Evolutionary conservation across 2,329 filamentous ascomycete genomes (phyloP), one percentile per base, ranked within the genome.

Genomic region (Cordyceps militaris): DNA sequence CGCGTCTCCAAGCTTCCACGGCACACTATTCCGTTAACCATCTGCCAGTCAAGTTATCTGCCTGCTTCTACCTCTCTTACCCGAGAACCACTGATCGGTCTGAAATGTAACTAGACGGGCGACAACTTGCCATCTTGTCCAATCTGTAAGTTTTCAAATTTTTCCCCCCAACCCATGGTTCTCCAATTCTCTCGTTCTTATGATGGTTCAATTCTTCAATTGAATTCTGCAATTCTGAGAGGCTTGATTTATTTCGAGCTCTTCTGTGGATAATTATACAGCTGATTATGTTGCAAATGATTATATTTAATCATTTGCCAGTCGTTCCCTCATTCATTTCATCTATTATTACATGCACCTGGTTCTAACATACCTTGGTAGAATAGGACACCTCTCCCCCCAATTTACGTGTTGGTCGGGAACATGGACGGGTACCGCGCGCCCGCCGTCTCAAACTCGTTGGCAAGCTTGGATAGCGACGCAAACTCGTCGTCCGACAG

Each of bases 181-280:
- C 38, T 24, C 19, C 13, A 38, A 7, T 21, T 26, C 16, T 24
- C 4, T 30, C 54, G 34, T 51, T 19, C 10, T 62, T 53, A 70
- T 72, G 70, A 73, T 73, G 71, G 68, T 72, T 71, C 66, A 69
- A 73, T 66, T 60, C 64, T 63, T 42, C 23, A 56, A 66, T 66
- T 71, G 75, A 75, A 76, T 77, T 77, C 75, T 77, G 75, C 75
- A 77, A 77, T 77, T 72, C 75, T 70, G 68, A 77, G 72, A 67
- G 69, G 73, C 61, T 71, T 61, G 52, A 30, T 66, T 63, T 62
- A 63, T 63, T 64, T 66, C 67, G 62, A 62, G 57, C 54, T 54
- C 57, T 62, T 43, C 51, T 60, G 60, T 59, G 47, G 61, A 63
- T 28, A 60, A 62, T 44, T 38, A 54, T 42, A 52, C 52, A 56